Conservation (phyloP, 352 stramenopile genomes). For the Pythium diclinum region DNA sequence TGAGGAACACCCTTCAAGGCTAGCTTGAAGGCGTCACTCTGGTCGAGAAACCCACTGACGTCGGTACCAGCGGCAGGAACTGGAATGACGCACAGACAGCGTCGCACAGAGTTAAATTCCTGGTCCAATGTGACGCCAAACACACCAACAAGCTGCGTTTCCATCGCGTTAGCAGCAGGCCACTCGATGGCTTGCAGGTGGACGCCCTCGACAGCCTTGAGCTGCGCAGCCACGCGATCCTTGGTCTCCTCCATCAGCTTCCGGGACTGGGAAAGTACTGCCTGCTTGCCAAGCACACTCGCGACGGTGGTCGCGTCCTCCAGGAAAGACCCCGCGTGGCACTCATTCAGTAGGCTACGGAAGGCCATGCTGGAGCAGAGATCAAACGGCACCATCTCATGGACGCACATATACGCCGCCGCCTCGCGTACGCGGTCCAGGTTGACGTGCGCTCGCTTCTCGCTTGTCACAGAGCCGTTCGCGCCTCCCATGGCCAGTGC, state of each 20-base stretch:
- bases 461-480: background rate
- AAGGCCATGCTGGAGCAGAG: constrained; percentile 61
- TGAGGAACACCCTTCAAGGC: constrained; percentile 35
- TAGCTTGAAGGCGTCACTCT: constrained; percentile 37
- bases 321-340: constrained; percentile 37
- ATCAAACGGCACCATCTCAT: constrained; percentile 70
- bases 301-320: constrained; percentile 42
- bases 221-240: constrained; percentile 43
- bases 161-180: constrained; percentile 7
- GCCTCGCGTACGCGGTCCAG: constrained; percentile 59
- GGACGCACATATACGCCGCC: constrained; percentile 54
- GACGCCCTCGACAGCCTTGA: constrained; percentile 56
- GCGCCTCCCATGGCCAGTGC: constrained; percentile 21
- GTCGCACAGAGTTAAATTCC: constrained; percentile 60
- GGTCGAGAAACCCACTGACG: constrained; percentile 25
- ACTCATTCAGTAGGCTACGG: constrained; percentile 54
- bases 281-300: constrained; percentile 42
- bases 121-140: constrained; percentile 63
- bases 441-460: constrained; percentile 35
- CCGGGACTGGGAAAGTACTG: constrained; percentile 40
- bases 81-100: constrained; percentile 53
- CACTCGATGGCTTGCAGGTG: constrained; percentile 63
- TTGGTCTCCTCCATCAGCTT: constrained; percentile 56
- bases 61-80: constrained; percentile 14
- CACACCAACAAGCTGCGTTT: constrained; percentile 37